These are phyloP conservation scores for Rhizopogon roseolus DNA, from an alignment of 768 basidiomycete genomes.

Conservation along the genomic window DNA sequence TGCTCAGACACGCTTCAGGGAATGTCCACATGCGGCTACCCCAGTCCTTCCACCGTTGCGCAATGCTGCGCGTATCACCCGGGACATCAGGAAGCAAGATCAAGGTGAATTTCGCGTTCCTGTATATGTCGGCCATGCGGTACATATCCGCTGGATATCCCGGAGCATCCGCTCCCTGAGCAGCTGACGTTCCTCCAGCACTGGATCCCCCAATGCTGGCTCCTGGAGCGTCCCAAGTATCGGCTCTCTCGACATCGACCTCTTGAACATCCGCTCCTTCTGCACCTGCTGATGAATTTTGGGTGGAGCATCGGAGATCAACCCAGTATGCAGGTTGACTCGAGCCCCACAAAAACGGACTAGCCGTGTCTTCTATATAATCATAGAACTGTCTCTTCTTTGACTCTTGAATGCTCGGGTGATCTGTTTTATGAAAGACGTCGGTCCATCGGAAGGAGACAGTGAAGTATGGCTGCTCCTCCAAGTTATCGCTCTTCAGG, in stretches of 20 bases:
- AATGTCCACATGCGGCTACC: constrained; percentile 12
- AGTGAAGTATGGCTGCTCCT: constrained; percentile 4
- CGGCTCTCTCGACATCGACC: too few relatives aligned
- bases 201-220: too few relatives aligned
- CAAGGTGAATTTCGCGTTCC: constrained; percentile 6
- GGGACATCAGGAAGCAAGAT: constrained; percentile 27
- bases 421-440: constrained; percentile 2
- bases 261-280: background rate
- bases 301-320: constrained; percentile 10
- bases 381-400: constrained; percentile 1
- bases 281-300: constrained; percentile 5
- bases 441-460: constrained; percentile 9
- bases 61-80: background rate
- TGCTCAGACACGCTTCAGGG: constrained; percentile 16
- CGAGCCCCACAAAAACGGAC: too few relatives aligned
- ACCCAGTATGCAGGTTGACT: constrained; percentile 9
- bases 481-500: background rate
- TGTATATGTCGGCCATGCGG: constrained; percentile 12
- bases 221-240: too few relatives aligned
- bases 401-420: background rate
- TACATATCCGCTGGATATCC: constrained; percentile 4
- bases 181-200: too few relatives aligned
- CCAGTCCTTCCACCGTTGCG: constrained; percentile 10
- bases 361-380: constrained; percentile 6
- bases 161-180: too few relatives aligned